Conservation (phyloP, 169 alveolate genomes). For the Plasmodium adleri region DNA sequence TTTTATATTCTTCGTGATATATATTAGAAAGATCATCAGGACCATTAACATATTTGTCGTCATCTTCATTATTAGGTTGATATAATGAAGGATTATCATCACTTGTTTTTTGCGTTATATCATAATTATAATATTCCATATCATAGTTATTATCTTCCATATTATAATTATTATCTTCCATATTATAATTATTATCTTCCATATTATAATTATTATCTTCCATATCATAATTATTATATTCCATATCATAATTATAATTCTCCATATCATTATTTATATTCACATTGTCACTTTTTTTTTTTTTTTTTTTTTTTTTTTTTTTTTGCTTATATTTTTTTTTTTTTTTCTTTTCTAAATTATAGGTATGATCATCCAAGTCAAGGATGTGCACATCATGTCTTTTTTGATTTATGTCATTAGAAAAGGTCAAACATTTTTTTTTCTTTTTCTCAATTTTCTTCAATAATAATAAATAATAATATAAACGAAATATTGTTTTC, state of each 20-base stretch:
- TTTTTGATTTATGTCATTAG: too few relatives aligned
- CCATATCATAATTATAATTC: neutral
- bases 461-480: constrained; percentile 28
- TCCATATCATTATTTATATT: neutral
- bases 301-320: neutral
- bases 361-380: neutral
- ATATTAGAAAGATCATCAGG: too few relatives aligned
- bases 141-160: neutral
- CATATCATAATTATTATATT: too few relatives aligned
- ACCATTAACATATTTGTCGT: neutral
- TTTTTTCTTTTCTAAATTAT: constrained; percentile 2
- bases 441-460: constrained; percentile 57
- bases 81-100: neutral
- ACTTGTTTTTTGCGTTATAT: neutral
- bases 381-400: neutral
- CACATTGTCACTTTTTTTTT: neutral
- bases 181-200: too few relatives aligned
- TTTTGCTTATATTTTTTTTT: constrained; percentile 8
- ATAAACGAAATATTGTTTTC: constrained; percentile 54
- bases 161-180: neutral
- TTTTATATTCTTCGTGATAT: too few relatives aligned
- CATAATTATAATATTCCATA: neutral
- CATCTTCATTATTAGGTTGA: neutral
- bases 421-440: neutral
- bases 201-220: neutral